phyloP scores from a whole-genome alignment of 495 filamentous ascomycete species.

The Podospora australis region DNA sequence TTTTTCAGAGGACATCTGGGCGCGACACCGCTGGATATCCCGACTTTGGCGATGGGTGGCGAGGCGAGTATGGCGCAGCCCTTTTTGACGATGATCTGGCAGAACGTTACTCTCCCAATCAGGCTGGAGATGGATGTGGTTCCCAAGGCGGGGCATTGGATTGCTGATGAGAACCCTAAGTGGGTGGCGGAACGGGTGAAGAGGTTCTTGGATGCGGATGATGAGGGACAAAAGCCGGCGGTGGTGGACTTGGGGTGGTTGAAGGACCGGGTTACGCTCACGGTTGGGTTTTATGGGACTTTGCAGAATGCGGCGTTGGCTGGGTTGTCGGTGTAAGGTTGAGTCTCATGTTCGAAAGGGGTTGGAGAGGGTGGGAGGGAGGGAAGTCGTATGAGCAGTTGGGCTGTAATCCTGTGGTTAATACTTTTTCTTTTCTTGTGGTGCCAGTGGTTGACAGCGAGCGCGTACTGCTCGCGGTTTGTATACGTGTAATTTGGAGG shows the following conservation, averaged over 20 bases:
- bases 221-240: neutral
- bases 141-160: slow-evolving; percentile 24
- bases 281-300: neutral
- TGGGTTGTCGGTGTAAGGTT: too few relatives aligned
- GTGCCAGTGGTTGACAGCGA: too few relatives aligned
- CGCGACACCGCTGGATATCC: neutral
- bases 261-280: neutral
- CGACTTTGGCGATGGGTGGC: neutral
- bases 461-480: too few relatives aligned
- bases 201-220: neutral
- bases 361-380: too few relatives aligned
- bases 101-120: slow-evolving; percentile 8
- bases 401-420: too few relatives aligned
- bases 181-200: neutral
- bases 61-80: neutral
- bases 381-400: too few relatives aligned
- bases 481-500: too few relatives aligned
- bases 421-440: too few relatives aligned
- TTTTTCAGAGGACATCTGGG: slow-evolving; percentile 18
- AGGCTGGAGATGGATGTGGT: slow-evolving; percentile 19
- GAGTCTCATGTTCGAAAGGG: too few relatives aligned
- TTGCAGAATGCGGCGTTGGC: neutral
- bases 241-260: neutral
- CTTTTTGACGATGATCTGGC: neutral
- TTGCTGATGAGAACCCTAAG: slow-evolving; percentile 1